Evolutionary conservation across 306 rosid species (phyloP).

Genomic region (Cicer chorassanicum): DNA sequence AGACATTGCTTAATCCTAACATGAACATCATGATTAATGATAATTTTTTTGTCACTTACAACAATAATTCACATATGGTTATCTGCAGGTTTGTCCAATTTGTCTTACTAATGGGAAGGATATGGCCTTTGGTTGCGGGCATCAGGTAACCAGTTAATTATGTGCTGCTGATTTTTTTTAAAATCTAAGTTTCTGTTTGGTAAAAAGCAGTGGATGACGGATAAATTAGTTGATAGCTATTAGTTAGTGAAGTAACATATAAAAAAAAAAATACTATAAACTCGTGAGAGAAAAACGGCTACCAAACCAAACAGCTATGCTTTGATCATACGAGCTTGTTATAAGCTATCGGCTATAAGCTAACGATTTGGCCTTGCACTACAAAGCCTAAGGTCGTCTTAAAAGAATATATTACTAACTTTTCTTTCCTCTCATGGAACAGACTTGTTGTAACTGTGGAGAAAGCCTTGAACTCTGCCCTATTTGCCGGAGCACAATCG

Average conservation of each 20-base stretch:
- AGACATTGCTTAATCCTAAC: conserved; percentile 3
- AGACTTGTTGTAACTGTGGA: conserved; percentile 91
- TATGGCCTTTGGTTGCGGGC: conserved; percentile 93
- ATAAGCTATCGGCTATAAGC: too few relatives aligned
- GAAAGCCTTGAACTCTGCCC: conserved; percentile 73
- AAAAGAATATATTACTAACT: background rate
- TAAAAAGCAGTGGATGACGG: too few relatives aligned
- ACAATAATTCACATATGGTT: conserved; percentile 27
- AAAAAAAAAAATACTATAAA: too few relatives aligned
- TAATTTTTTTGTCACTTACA: background rate
- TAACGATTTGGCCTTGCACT: too few relatives aligned
- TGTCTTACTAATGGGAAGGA: conserved; percentile 71
- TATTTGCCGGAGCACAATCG: conserved; percentile 71
- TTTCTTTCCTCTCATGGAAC: conserved; percentile 31
- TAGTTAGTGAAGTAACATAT: too few relatives aligned
- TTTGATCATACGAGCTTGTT: too few relatives aligned
- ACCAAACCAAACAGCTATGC: too few relatives aligned
- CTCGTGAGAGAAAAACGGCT: too few relatives aligned
- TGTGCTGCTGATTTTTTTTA: conserved; percentile 32
- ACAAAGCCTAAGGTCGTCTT: background rate
- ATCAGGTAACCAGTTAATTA: conserved; percentile 66
- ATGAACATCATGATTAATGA: conserved; percentile 17
- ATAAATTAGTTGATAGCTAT: too few relatives aligned
- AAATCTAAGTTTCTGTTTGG: background rate
- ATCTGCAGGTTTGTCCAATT: conserved; percentile 75